Evolutionary conservation across 2,329 filamentous ascomycete species (phyloP).

Genomic region (Fusarium torreyae): DNA sequence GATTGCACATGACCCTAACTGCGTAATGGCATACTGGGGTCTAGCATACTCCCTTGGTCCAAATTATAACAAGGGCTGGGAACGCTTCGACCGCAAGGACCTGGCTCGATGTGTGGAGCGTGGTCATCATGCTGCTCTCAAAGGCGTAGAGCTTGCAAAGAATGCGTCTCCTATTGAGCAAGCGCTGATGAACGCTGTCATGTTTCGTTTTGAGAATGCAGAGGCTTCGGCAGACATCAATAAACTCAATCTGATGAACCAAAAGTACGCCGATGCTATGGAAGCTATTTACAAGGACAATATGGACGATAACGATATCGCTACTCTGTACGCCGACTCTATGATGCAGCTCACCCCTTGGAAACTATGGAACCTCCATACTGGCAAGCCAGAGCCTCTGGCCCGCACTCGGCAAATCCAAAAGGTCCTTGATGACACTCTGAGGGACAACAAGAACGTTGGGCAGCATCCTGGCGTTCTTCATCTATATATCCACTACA

Average conservation of each 20-base stretch:
- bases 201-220: conserved; percentile 67
- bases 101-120: not conserved
- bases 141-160: not conserved
- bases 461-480: conserved; percentile 79
- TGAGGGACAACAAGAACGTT: not conserved
- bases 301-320: conserved; percentile 58
- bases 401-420: conserved; percentile 60
- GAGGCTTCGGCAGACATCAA: conserved; percentile 59
- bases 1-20: too few species aligned
- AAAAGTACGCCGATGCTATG: conserved; percentile 58
- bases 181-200: conserved; percentile 74
- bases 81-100: too few species aligned
- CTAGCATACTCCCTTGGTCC: too few species aligned
- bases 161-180: conserved; percentile 61
- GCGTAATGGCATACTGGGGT: too few species aligned
- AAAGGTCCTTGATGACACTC: not conserved
- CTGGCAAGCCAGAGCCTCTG: conserved; percentile 57
- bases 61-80: too few species aligned
- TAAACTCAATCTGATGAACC: conserved; percentile 40
- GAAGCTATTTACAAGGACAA: conserved; percentile 50
- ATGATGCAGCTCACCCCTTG: conserved; percentile 66
- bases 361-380: conserved; percentile 60
- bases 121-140: not conserved
- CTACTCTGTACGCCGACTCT: conserved; percentile 58
- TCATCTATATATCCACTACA: conserved; percentile 82